Evolutionary conservation across 257 asterid genomes (phyloP).

Genomic region (Solanum chaucha): DNA sequence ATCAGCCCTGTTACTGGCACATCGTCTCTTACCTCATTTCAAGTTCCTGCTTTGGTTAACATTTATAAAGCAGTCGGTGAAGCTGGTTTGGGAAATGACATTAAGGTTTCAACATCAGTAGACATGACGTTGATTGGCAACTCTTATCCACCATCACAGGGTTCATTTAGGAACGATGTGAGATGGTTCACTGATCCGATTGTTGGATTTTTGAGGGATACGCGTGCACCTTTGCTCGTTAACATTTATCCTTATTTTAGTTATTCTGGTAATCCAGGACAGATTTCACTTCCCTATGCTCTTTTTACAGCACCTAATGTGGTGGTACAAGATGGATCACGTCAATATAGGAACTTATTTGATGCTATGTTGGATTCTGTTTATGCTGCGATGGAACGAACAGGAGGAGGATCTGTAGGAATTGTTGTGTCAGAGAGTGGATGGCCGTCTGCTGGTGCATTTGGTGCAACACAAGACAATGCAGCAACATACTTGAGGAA

Average conservation of each 20-base stretch:
- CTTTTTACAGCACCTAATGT: neutral
- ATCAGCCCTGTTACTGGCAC: conserved; percentile 3
- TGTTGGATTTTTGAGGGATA: conserved; percentile 2
- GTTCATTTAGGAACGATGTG: neutral
- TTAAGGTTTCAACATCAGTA: conserved; percentile 19
- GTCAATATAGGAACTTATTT: neutral
- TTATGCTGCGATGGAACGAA: conserved; percentile 24
- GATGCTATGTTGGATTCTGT: conserved; percentile 12
- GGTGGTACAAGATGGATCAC: neutral
- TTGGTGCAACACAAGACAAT: neutral
- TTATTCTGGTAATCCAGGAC: neutral
- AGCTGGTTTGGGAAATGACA: neutral
- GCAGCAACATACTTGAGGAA: neutral
- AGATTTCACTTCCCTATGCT: neutral
- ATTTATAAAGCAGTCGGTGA: conserved; percentile 1
- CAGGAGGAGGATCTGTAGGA: conserved; percentile 12
- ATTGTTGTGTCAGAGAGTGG: conserved; percentile 28
- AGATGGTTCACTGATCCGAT: conserved; percentile 1
- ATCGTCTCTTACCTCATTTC: neutral
- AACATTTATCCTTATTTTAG: conserved; percentile 12
- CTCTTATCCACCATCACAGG: conserved; percentile 15
- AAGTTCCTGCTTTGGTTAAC: conserved; percentile 18
- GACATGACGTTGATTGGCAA: neutral
- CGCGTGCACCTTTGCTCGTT: conserved; percentile 14
- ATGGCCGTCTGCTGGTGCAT: neutral